Evolutionary conservation across 352 stramenopile species (phyloP).

Genomic region (Elongisporangium anandrum): DNA sequence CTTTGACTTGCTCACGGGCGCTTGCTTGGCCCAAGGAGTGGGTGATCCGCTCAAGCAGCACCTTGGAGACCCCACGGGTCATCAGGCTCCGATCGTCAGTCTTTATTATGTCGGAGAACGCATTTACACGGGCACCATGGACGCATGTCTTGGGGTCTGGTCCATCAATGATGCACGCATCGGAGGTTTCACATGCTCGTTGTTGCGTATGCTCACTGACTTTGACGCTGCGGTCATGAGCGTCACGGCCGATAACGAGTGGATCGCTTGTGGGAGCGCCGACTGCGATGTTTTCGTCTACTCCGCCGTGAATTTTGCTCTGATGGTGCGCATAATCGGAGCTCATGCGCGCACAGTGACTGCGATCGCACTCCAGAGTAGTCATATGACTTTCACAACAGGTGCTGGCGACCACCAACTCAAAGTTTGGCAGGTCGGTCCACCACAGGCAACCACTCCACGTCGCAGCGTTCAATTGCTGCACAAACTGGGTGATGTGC

Average conservation of each 20-base stretch:
- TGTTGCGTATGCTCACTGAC: slow-evolving; percentile 47
- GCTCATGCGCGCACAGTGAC: slow-evolving; percentile 50
- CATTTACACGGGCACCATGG: slow-evolving; percentile 70
- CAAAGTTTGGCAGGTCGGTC: slow-evolving; percentile 57
- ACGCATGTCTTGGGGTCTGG: slow-evolving; percentile 64
- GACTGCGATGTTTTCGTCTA: slow-evolving; percentile 77
- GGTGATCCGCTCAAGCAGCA: slow-evolving; percentile 61
- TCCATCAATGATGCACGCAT: slow-evolving; percentile 48
- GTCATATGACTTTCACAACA: slow-evolving; percentile 38
- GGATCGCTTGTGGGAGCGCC: slow-evolving; percentile 52
- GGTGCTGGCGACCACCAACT: slow-evolving; percentile 54
- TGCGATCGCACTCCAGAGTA: slow-evolving; percentile 39
- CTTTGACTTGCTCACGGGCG: slow-evolving; percentile 64
- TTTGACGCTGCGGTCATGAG: slow-evolving; percentile 78
- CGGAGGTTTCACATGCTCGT: slow-evolving; percentile 38
- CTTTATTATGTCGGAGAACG: slow-evolving; percentile 51
- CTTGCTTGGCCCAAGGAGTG: slow-evolving; percentile 58
- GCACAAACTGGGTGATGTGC: slow-evolving; percentile 36
- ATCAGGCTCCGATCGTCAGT: slow-evolving; percentile 65
- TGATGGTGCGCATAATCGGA: slow-evolving; percentile 47
- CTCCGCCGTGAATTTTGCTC: slow-evolving; percentile 28
- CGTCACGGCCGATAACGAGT: slow-evolving; percentile 45
- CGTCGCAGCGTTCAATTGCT: slow-evolving; percentile 28
- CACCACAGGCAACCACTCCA: slow-evolving; percentile 12
- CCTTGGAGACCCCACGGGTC: slow-evolving; percentile 50